phyloP scores from a whole-genome alignment of 108 stramenopile species.

The Cyclotella distinguenda region DNA sequence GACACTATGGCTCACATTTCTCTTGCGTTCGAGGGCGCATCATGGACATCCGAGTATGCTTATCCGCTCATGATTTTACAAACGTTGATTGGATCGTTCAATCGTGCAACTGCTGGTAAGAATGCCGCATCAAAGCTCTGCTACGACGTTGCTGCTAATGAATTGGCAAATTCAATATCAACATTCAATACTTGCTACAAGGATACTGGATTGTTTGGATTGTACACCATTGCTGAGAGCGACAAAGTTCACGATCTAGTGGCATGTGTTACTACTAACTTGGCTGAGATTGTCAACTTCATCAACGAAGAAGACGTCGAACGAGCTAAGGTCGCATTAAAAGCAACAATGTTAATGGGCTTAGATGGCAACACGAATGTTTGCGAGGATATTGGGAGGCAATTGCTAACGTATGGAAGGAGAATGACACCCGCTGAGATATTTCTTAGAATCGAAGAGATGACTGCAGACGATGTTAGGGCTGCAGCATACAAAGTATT shows the following conservation, averaged over 20 bases:
- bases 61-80: conserved; percentile 99
- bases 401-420: conserved; percentile 97
- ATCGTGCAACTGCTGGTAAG: conserved; percentile 88
- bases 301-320: conserved; percentile 92
- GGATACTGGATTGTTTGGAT: conserved; percentile 98
- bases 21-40: conserved; percentile 94
- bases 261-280: conserved; percentile 82
- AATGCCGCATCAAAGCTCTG: conserved; percentile 89
- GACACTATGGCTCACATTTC: conserved; percentile 95
- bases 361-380: conserved; percentile 95
- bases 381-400: conserved; percentile 99
- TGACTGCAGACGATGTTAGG: conserved; percentile 87
- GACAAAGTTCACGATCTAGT: conserved; percentile 89
- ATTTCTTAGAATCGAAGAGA: conserved; percentile 94
- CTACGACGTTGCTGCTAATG: conserved; percentile 88
- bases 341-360: conserved; percentile 97
- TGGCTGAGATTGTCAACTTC: conserved; percentile 90
- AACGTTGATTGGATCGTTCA: conserved; percentile 94
- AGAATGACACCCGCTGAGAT: conserved; percentile 97
- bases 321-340: conserved; percentile 94
- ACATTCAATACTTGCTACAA: conserved; percentile 99
- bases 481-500: conserved; percentile 91
- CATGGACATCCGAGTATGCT: conserved; percentile 97
- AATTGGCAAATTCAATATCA: conserved; percentile 87
- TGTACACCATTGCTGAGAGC: conserved; percentile 94